Percentiles rank a stretch among this genome's conserved stretches.
Evolutionary conservation across 164 flowering plant species (phyloP).

Genomic region (Magnolia officinalis): DNA sequence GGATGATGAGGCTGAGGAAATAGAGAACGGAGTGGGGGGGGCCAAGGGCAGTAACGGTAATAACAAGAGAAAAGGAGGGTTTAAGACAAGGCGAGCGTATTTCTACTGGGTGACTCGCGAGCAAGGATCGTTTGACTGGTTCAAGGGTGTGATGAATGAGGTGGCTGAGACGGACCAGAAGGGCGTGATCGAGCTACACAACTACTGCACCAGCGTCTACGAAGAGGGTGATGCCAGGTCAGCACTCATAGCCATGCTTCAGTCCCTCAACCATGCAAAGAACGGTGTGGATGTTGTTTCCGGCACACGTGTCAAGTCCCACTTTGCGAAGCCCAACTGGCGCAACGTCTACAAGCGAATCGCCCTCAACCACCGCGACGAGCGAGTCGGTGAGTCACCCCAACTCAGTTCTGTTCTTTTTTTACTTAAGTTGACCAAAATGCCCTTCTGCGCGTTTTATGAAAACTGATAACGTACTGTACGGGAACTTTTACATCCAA

Average conservation of each 20-base stretch:
- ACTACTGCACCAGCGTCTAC: slow-evolving; percentile 59
- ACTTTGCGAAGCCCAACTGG: slow-evolving; percentile 66
- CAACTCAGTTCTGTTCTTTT: neutral
- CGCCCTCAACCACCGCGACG: slow-evolving; percentile 34
- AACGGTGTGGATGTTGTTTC: slow-evolving; percentile 58
- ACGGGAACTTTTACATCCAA: neutral
- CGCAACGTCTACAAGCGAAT: slow-evolving; percentile 40
- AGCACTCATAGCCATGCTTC: slow-evolving; percentile 62
- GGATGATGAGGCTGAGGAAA: slow-evolving; percentile 34
- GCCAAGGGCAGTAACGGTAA: neutral
- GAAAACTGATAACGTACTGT: neutral
- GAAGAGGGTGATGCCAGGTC: slow-evolving; percentile 67
- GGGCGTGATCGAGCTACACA: slow-evolving; percentile 54
- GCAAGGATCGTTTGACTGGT: slow-evolving; percentile 67
- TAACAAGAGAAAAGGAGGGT: slow-evolving; percentile 9
- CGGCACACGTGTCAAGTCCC: slow-evolving; percentile 54
- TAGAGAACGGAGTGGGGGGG: slow-evolving; percentile 12
- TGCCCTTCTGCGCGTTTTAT: neutral
- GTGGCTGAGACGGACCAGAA: slow-evolving; percentile 44
- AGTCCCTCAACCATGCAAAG: slow-evolving; percentile 52
- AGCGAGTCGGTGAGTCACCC: slow-evolving; percentile 39
- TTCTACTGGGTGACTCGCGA: slow-evolving; percentile 73
- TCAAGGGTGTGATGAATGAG: slow-evolving; percentile 60
- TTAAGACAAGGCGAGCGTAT: slow-evolving; percentile 48
- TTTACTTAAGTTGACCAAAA: neutral